These are phyloP conservation scores for Aspergillus diversus DNA, from an alignment of 495 filamentous ascomycete genomes.

Conservation along the genomic window DNA sequence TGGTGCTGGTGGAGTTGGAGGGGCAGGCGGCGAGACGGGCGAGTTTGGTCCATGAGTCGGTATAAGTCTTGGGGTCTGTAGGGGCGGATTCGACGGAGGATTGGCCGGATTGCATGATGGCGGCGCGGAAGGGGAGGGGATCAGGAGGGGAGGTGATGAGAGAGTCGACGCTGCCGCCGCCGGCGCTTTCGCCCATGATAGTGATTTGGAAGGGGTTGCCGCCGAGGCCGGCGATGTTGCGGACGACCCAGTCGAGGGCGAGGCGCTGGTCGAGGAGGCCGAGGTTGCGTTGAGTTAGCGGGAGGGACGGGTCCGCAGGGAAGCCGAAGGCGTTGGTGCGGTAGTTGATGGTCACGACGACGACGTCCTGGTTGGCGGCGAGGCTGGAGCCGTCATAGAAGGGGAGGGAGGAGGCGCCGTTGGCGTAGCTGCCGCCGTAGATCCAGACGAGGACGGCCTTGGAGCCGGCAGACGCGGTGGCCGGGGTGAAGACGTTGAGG, in stretches of 20 bases:
- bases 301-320: constrained; percentile 23
- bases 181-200: constrained; percentile 29
- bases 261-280: constrained; percentile 32
- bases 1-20: neutral
- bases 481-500: constrained; percentile 41
- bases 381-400: constrained; percentile 33
- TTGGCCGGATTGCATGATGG: constrained; percentile 33
- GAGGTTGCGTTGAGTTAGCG: constrained; percentile 29
- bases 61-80: too few species aligned
- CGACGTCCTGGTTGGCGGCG: constrained; percentile 34
- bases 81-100: neutral
- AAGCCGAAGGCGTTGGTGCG: constrained; percentile 47
- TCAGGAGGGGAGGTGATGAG: constrained; percentile 22
- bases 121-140: constrained; percentile 30
- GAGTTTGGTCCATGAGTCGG: constrained; percentile 22
- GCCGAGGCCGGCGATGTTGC: constrained; percentile 39
- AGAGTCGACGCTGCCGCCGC: constrained; percentile 26
- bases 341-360: constrained; percentile 34
- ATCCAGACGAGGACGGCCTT: constrained; percentile 37
- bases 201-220: constrained; percentile 30
- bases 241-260: constrained; percentile 41
- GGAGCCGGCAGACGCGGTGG: constrained; percentile 19
- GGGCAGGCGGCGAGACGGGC: constrained; percentile 17
- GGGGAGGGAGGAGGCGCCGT: constrained; percentile 27
- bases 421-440: constrained; percentile 28